Conservation (phyloP, 805 yeast species). For the Saccharomycopsis javanensis region DNA sequence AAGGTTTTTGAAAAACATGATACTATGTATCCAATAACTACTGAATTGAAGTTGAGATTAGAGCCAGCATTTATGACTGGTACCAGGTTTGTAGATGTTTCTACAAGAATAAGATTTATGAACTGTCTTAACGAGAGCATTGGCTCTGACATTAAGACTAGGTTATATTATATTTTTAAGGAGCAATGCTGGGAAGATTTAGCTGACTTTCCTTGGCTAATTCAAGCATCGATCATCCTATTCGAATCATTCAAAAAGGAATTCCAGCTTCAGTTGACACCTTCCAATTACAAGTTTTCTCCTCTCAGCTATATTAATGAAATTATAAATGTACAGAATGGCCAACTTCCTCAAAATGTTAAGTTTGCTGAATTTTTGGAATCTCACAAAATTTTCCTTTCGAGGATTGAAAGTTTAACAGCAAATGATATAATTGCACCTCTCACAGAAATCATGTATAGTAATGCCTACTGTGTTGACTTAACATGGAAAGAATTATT, state of each 20-base stretch:
- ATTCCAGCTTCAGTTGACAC: conserved; percentile 35
- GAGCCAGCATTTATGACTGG: conserved; percentile 96
- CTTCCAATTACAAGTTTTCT: conserved; percentile 44
- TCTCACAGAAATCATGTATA: conserved; percentile 70
- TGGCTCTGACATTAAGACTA: conserved; percentile 65
- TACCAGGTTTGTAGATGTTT: conserved; percentile 69
- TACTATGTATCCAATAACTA: conserved; percentile 42
- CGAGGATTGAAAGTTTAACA: conserved; percentile 27
- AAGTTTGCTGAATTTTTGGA: conserved; percentile 27
- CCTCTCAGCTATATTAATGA: conserved; percentile 33
- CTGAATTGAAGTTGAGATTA: conserved; percentile 88
- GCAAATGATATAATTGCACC: conserved; percentile 62
- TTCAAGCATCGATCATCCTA: conserved; percentile 81
- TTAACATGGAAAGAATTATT: conserved; percentile 76
- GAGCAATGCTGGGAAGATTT: conserved; percentile 97
- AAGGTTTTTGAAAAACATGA: conserved; percentile 78
- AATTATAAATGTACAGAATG: conserved; percentile 17
- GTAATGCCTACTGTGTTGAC: conserved; percentile 70
- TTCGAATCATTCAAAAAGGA: conserved; percentile 65
- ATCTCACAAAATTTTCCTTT: conserved; percentile 29
- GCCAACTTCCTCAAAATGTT: conserved; percentile 16
- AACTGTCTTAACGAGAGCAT: conserved; percentile 65
- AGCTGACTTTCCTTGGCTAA: conserved; percentile 90
- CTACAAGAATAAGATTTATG: conserved; percentile 71
- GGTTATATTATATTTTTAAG: conserved; percentile 77